Evolutionary conservation across 2,329 filamentous ascomycete genomes (phyloP).

Genomic region (Lecanosticta acicola): DNA sequence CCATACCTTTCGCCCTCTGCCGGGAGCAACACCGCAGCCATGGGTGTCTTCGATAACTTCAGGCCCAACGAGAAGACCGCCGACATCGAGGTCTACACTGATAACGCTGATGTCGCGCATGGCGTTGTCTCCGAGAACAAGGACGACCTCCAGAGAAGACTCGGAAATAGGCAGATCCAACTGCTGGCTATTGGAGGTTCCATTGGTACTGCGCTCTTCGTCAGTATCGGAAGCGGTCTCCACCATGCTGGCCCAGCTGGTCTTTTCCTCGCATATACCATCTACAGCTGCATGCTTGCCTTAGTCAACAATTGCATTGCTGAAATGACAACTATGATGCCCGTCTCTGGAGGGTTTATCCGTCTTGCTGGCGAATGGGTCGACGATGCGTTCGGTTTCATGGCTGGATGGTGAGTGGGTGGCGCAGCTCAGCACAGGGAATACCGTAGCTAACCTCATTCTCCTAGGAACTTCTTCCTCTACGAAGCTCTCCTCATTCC

Average conservation of each 20-base stretch:
- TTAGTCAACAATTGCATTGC: slow-evolving; percentile 60
- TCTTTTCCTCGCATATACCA: slow-evolving; percentile 53
- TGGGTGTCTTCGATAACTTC: slow-evolving; percentile 16
- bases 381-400: slow-evolving; percentile 55
- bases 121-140: slow-evolving; percentile 28
- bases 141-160: slow-evolving; percentile 42
- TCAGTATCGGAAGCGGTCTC: slow-evolving; percentile 52
- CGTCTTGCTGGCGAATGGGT: slow-evolving; percentile 61
- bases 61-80: slow-evolving; percentile 3
- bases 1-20: too few relatives aligned
- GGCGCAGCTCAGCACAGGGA: not conserved
- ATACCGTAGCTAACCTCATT: not conserved
- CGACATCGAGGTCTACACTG: slow-evolving; percentile 10
- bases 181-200: slow-evolving; percentile 29
- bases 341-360: slow-evolving; percentile 47
- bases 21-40: slow-evolving; percentile 4
- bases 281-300: slow-evolving; percentile 52
- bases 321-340: slow-evolving; percentile 48
- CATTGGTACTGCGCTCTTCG: slow-evolving; percentile 26
- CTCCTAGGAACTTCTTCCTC: slow-evolving; percentile 38
- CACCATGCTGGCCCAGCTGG: slow-evolving; percentile 45
- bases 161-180: slow-evolving; percentile 44
- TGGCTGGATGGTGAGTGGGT: slow-evolving; percentile 32
- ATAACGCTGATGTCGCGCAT: slow-evolving; percentile 8
- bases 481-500: slow-evolving; percentile 49